Percentiles rank a stretch among this genome's conserved stretches.
Evolutionary conservation across 805 yeast genomes (phyloP).

Genomic region (Pichia nakasei): DNA sequence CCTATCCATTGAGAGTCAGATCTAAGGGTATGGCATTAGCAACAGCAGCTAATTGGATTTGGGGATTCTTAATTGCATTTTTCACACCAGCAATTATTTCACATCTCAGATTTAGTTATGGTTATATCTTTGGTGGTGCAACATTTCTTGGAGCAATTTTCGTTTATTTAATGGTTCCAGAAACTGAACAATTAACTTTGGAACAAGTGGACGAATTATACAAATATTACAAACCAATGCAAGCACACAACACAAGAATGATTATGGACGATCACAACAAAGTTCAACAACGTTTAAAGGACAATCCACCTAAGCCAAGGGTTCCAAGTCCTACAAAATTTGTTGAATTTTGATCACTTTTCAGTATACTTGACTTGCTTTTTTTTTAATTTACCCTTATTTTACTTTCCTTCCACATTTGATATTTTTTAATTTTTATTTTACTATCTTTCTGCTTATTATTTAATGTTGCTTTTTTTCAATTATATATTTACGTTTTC

Average conservation of each 20-base stretch:
- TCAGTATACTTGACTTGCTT: too few relatives aligned
- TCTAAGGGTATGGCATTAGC: conserved; percentile 57
- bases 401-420: too few relatives aligned
- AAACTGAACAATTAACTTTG: conserved; percentile 45
- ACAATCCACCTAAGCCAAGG: not conserved
- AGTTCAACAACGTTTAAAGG: not conserved
- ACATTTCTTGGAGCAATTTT: conserved; percentile 42
- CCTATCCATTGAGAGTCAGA: conserved; percentile 59
- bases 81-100: conserved; percentile 45
- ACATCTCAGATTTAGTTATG: conserved; percentile 45
- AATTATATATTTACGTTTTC: too few relatives aligned
- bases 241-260: conserved; percentile 5
- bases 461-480: too few relatives aligned
- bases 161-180: conserved; percentile 42
- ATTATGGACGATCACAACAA: not conserved
- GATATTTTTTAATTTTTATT: too few relatives aligned
- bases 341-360: too few relatives aligned
- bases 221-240: conserved; percentile 20
- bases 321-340: too few relatives aligned
- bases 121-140: conserved; percentile 28
- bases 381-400: too few relatives aligned
- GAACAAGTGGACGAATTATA: conserved; percentile 47
- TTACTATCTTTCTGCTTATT: too few relatives aligned
- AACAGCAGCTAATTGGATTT: conserved; percentile 56
- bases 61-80: conserved; percentile 46